A percentile compares a stretch with the other conserved stretches of the same genome.
phyloP scores from a whole-genome alignment of 371 early-diverging fungal genomes.

The Saksenaea vasiformis region DNA sequence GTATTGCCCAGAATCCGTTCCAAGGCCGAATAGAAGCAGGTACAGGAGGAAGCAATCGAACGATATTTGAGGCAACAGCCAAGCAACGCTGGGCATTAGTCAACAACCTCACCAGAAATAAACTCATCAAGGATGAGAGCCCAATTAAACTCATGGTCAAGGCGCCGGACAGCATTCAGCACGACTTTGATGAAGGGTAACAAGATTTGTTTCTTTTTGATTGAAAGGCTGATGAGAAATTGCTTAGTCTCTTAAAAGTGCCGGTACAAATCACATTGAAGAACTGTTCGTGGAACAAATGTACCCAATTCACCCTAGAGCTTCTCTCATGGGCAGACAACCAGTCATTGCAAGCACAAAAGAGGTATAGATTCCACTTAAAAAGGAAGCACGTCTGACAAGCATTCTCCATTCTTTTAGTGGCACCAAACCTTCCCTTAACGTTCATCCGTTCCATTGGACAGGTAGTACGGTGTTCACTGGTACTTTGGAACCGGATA shows the following conservation, averaged over 20 bases:
- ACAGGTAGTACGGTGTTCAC: slow-evolving; percentile 58
- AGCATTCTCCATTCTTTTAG: neutral
- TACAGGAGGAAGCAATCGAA: slow-evolving; percentile 32
- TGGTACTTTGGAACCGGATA: slow-evolving; percentile 58
- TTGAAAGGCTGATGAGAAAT: neutral
- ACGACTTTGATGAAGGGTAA: slow-evolving; percentile 59
- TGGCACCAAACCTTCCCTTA: slow-evolving; percentile 32
- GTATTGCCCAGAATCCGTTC: slow-evolving; percentile 75
- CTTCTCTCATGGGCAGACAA: slow-evolving; percentile 50
- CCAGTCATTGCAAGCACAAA: slow-evolving; percentile 15
- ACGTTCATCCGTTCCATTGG: slow-evolving; percentile 61
- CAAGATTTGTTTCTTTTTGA: neutral
- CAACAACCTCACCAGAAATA: slow-evolving; percentile 60
- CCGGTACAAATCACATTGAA: slow-evolving; percentile 50
- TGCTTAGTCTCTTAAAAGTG: slow-evolving; percentile 50
- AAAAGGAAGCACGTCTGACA: neutral
- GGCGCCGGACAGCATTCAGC: slow-evolving; percentile 38
- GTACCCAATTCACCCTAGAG: slow-evolving; percentile 56
- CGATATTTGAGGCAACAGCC: slow-evolving; percentile 71
- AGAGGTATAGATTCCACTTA: slow-evolving; percentile 3
- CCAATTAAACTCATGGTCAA: slow-evolving; percentile 64
- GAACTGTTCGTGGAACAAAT: slow-evolving; percentile 69
- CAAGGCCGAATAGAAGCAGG: slow-evolving; percentile 25
- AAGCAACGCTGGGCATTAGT: slow-evolving; percentile 66
- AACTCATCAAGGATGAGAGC: slow-evolving; percentile 64